phyloP scores from a whole-genome alignment of 495 filamentous ascomycete species.

The Hypoxylon rickii region DNA sequence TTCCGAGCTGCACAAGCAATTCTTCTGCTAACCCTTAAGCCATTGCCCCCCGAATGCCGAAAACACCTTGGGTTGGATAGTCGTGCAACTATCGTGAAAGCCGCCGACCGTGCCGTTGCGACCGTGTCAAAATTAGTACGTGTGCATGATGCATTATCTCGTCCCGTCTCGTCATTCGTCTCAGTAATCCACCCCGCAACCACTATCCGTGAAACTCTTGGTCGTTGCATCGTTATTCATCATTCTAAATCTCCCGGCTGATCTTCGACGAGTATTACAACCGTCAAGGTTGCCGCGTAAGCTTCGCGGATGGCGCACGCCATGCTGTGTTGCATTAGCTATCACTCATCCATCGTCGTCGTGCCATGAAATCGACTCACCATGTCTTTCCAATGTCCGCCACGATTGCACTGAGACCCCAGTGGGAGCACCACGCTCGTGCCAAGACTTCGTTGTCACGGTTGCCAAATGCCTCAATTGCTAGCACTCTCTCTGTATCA shows the following conservation, averaged over 20 bases:
- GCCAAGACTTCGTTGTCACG: conserved; percentile 74
- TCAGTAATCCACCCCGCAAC: conserved; percentile 1
- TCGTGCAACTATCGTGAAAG: conserved; percentile 31
- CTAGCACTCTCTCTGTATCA: conserved; percentile 64
- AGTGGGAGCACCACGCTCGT: conserved; percentile 72
- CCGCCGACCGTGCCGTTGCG: conserved; percentile 11
- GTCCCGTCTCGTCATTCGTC: conserved; percentile 5
- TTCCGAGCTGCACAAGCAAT: conserved; percentile 15
- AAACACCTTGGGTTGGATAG: conserved; percentile 29
- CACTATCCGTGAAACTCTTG: conserved; percentile 12
- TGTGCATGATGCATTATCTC: conserved; percentile 7
- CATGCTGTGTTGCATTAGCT: conserved; percentile 50
- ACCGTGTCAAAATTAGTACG: conserved; percentile 9
- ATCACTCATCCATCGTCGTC: conserved; percentile 25
- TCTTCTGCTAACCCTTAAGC: conserved; percentile 20
- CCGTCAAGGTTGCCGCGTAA: conserved; percentile 69
- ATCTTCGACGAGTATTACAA: conserved; percentile 67
- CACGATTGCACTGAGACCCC: conserved; percentile 68
- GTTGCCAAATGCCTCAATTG: conserved; percentile 71
- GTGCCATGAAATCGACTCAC: conserved; percentile 43
- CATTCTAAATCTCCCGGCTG: conserved; percentile 45
- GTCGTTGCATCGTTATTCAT: conserved; percentile 5
- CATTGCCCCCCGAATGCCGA: conserved; percentile 9
- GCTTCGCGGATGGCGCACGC: conserved; percentile 72
- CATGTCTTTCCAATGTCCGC: conserved; percentile 70